Evolutionary conservation across 805 yeast genomes (phyloP).

Genomic region (Barnettozyma botsteinii): DNA sequence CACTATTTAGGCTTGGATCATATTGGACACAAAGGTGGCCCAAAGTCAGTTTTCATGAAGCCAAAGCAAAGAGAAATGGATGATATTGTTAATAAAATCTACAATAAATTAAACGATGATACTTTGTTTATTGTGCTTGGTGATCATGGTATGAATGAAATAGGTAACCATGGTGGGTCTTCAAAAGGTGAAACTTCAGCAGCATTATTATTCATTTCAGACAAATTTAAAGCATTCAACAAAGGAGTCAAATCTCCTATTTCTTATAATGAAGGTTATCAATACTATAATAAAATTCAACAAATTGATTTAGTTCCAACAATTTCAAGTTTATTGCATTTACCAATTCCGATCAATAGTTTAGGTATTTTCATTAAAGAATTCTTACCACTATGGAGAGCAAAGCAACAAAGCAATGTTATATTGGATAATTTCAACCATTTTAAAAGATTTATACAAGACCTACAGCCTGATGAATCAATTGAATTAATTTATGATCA

Average conservation of each 20-base stretch:
- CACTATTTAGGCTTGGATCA: constrained; percentile 95
- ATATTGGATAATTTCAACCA: constrained; percentile 55
- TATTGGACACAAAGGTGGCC: constrained; percentile 97
- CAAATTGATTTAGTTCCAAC: constrained; percentile 94
- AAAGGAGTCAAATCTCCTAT: constrained; percentile 17
- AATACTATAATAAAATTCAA: constrained; percentile 43
- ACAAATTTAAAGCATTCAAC: constrained; percentile 37
- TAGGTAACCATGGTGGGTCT: constrained; percentile 96
- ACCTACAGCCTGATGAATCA: constrained; percentile 11
- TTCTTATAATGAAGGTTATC: constrained; percentile 37
- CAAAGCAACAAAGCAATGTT: constrained; percentile 30
- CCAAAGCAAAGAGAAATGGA: constrained; percentile 87
- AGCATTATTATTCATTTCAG: constrained; percentile 65
- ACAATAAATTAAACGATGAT: constrained; percentile 36
- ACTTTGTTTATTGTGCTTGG: constrained; percentile 77
- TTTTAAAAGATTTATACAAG: constrained; percentile 38
- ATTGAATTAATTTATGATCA: constrained; percentile 13
- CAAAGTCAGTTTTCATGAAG: constrained; percentile 73
- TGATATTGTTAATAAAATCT: constrained; percentile 47
- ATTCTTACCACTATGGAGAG: constrained; percentile 47
- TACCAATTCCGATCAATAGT: constrained; percentile 87
- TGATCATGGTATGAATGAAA: constrained; percentile 95
- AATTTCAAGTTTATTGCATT: constrained; percentile 63
- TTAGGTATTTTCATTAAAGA: constrained; percentile 67
- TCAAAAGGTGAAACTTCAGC: constrained; percentile 90